Base-by-base conservation (phyloP, 177 flowering plant species). In the Tripterygium wilfordii region DNA sequence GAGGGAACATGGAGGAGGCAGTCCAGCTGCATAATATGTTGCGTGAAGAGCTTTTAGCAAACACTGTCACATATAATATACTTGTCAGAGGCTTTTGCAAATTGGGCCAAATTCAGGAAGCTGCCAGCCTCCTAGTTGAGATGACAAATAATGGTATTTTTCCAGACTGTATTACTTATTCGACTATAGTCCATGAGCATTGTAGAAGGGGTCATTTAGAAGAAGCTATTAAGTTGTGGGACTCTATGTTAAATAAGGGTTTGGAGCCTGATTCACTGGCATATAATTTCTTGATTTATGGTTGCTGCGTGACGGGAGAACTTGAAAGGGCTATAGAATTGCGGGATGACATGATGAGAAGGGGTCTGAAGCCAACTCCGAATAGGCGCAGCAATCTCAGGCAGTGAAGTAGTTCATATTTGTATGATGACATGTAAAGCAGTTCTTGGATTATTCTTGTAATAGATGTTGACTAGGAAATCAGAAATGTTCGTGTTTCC, bases 151-250 rank as follows among this genome's bases (percentile, higher is more conserved):
- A 61, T 57, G 76, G 73, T 33, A 57, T 80, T 27, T 54, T 36
- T 20, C 87, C 95, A 2, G 98, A 88, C 66, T 85, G 96, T 61
- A 66, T 88, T 40, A 83, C 92, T 44, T 88, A 85, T 54, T 81
- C 96, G 1, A 85, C 88, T 14, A 66, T 91, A 48, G 83, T 88
- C 19, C 62, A 66, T 36, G 80, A 80, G 56, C 61, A 75, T 51
- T 78, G 90, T 70, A 72, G 61, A 48, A 70, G 75, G 32, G 79
- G 83, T 32, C 40, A 77, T 42, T 41, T 88, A 48, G 40, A 56
- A 10, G 79, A 63, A 56, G 96, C 96, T 45, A 48, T 80, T 14
- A 58, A 47, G 39, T 49, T 85, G 46, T 91, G 96, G 96, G 62
- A 83, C 29, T 55, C 62, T 32, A 88, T 91, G 98, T 62, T 79